Evolutionary conservation across 78 protist genomes (phyloP).

Genomic region (Speleostelium caveatum): DNA sequence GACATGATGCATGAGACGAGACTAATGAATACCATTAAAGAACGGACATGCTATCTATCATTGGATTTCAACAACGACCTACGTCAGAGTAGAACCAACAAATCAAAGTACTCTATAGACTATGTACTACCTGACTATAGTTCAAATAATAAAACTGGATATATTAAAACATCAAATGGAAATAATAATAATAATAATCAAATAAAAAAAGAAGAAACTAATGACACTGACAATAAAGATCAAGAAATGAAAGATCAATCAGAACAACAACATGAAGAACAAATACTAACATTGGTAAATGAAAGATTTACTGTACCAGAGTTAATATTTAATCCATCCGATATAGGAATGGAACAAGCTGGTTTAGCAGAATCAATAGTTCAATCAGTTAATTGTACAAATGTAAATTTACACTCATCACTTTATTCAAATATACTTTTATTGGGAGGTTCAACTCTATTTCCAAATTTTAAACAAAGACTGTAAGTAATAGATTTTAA

Average conservation of each 20-base stretch:
- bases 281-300: slow-evolving; percentile 54
- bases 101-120: background rate
- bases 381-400: slow-evolving; percentile 77
- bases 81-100: background rate
- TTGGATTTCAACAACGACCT: slow-evolving; percentile 69
- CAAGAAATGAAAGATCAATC: background rate
- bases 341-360: slow-evolving; percentile 84
- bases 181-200: slow-evolving; percentile 1
- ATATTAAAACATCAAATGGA: background rate
- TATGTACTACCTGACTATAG: slow-evolving; percentile 87
- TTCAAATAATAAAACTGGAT: slow-evolving; percentile 39
- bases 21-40: slow-evolving; percentile 85
- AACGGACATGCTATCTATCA: slow-evolving; percentile 79
- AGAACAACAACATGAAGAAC: slow-evolving; percentile 13
- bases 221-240: slow-evolving; percentile 3
- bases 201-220: background rate
- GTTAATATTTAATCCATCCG: slow-evolving; percentile 83
- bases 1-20: slow-evolving; percentile 91
- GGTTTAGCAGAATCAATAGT: slow-evolving; percentile 88
- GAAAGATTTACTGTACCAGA: slow-evolving; percentile 89
- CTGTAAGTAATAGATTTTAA: no score
- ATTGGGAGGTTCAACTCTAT: slow-evolving; percentile 57
- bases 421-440: slow-evolving; percentile 70
- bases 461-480: slow-evolving; percentile 53
- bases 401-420: slow-evolving; percentile 57